These are phyloP conservation scores for Apiospora sp. DNA, from an alignment of 2,329 filamentous ascomycete genomes.

Conservation along the genomic window DNA sequence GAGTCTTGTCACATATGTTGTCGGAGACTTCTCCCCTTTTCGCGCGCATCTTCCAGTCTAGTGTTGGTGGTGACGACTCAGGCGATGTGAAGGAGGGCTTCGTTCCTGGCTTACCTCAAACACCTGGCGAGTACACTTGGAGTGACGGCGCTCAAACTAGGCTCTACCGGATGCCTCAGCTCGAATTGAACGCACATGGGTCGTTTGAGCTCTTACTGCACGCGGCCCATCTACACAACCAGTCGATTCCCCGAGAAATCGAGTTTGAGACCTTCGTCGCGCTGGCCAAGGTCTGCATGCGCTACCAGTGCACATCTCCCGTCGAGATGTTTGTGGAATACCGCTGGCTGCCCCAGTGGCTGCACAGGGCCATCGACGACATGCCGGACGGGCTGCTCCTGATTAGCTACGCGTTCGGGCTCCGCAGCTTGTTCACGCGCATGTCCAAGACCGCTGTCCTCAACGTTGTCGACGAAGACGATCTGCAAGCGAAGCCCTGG, in stretches of 20 bases:
- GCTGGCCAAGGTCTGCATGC: constrained; percentile 58
- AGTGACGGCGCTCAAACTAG: constrained; percentile 53
- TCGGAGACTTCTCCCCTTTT: constrained; percentile 62
- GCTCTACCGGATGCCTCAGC: constrained; percentile 62
- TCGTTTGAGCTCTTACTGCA: constrained; percentile 57
- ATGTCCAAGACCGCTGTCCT: constrained; percentile 59
- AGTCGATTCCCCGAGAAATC: constrained; percentile 54
- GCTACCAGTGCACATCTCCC: constrained; percentile 60
- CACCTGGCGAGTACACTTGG: constrained; percentile 47
- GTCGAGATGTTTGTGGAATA: constrained; percentile 59
- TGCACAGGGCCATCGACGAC: constrained; percentile 55
- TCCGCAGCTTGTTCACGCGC: constrained; percentile 56
- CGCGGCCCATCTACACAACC: constrained; percentile 59
- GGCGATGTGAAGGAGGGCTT: not conserved
- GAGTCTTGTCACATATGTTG: constrained; percentile 59
- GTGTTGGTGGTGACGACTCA: constrained; percentile 35
- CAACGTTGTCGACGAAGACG: constrained; percentile 52
- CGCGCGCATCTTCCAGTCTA: constrained; percentile 52
- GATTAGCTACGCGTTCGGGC: constrained; percentile 62
- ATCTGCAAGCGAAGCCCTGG: constrained; percentile 54
- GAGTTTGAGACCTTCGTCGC: constrained; percentile 59
- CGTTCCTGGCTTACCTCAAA: constrained; percentile 37
- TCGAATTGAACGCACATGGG: constrained; percentile 51
- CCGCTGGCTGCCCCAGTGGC: constrained; percentile 60
- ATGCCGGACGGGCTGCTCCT: constrained; percentile 59